Percentiles rank a stretch among this genome's conserved stretches.
phyloP scores from a whole-genome alignment of 2,329 filamentous ascomycete genomes.

The Penicillium sp. region DNA sequence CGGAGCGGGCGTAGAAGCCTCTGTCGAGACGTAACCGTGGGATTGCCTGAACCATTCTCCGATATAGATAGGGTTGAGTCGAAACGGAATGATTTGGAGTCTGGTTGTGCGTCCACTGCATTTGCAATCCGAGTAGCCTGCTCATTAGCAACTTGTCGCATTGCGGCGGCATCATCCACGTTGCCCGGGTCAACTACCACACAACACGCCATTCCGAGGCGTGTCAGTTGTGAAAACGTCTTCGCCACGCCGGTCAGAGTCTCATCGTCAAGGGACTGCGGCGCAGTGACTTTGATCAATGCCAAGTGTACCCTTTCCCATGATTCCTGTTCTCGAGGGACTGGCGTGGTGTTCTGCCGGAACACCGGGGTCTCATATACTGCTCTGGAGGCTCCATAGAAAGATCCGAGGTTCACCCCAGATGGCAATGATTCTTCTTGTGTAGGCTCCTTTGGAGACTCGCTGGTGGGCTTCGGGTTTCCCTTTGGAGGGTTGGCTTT shows the following conservation, averaged over 20 bases:
- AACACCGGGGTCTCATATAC: conserved; percentile 67
- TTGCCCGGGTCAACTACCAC: conserved; percentile 77
- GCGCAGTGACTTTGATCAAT: conserved; percentile 79
- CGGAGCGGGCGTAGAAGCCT: conserved; percentile 70
- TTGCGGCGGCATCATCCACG: conserved; percentile 44
- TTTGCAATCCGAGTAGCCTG: conserved; percentile 77
- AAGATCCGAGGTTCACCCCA: conserved; percentile 66
- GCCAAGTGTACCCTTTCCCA: conserved; percentile 72
- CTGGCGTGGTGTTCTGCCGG: conserved; percentile 57
- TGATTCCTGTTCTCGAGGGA: conserved; percentile 44
- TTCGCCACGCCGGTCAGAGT: conserved; percentile 77
- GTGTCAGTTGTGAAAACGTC: conserved; percentile 81
- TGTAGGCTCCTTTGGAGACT: conserved; percentile 26
- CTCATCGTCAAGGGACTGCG: conserved; percentile 71
- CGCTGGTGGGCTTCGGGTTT: conserved; percentile 41
- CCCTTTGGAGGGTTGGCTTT: conserved; percentile 53
- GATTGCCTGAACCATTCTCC: conserved; percentile 41
- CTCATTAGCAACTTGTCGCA: conserved; percentile 58
- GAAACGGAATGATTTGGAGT: conserved; percentile 71
- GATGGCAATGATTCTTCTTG: conserved; percentile 36
- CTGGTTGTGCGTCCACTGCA: conserved; percentile 73
- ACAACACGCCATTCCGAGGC: conserved; percentile 80
- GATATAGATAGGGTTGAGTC: conserved; percentile 60
- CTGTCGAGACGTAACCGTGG: conserved; percentile 50
- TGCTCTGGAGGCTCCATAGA: conserved; percentile 64